phyloP scores from a whole-genome alignment of 2,329 filamentous ascomycete species.

The Penicillium sp. region DNA sequence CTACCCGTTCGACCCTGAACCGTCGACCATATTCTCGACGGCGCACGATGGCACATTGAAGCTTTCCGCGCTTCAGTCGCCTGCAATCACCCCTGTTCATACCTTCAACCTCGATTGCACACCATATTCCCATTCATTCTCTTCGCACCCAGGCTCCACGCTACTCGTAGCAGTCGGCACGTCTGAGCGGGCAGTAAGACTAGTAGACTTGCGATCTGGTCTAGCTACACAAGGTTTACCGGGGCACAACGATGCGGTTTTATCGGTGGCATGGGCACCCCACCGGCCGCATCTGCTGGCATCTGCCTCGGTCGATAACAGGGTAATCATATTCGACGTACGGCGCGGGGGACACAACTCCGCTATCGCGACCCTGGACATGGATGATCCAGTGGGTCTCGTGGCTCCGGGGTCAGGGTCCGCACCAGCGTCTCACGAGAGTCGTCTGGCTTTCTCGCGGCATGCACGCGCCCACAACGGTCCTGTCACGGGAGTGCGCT shows the following conservation, averaged over 20 bases:
- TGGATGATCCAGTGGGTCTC: constrained; percentile 78
- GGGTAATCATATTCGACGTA: constrained; percentile 83
- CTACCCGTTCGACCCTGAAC: constrained; percentile 51
- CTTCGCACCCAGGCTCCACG: constrained; percentile 64
- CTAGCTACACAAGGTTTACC: constrained; percentile 71
- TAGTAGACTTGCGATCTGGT: constrained; percentile 84
- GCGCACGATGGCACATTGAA: constrained; percentile 50
- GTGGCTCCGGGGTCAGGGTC: constrained; percentile 39
- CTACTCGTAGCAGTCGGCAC: constrained; percentile 86
- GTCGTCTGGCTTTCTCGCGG: constrained; percentile 47
- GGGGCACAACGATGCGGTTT: constrained; percentile 66
- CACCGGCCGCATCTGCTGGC: constrained; percentile 76
- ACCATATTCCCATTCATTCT: constrained; percentile 69
- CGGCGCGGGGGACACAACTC: constrained; percentile 68
- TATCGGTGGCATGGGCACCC: constrained; percentile 80
- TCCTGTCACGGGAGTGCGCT: constrained; percentile 80
- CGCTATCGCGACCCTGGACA: constrained; percentile 75
- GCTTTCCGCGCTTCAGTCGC: constrained; percentile 43
- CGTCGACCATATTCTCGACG: constrained; percentile 49
- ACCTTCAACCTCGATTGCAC: constrained; percentile 50
- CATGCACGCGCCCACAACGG: constrained; percentile 70
- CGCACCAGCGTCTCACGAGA: constrained; percentile 28
- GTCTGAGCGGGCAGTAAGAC: constrained; percentile 77
- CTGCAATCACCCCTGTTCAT: constrained; percentile 45
- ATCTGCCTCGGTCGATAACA: constrained; percentile 82